phyloP scores from a whole-genome alignment of 2,329 filamentous ascomycete genomes.

The Fusarium acutatum region DNA sequence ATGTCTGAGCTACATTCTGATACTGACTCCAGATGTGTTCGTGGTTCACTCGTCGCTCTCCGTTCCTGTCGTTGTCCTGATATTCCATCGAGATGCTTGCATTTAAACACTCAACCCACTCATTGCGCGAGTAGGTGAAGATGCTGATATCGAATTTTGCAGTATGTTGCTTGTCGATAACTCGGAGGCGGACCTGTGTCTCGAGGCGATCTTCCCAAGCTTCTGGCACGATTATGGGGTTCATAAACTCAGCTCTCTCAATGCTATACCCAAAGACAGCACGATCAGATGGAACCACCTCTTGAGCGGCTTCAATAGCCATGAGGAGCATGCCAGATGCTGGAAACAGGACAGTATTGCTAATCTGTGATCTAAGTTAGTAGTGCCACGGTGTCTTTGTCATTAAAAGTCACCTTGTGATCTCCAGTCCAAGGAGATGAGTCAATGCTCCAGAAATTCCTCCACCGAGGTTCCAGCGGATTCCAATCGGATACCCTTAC shows the following conservation, averaged over 20 bases:
- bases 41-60: not conserved
- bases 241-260: not conserved
- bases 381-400: rapidly evolving
- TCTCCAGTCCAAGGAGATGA: slow-evolving; percentile 50
- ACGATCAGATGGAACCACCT: not conserved
- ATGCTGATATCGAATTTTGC: not conserved
- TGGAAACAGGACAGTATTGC: slow-evolving; percentile 2
- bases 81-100: not conserved
- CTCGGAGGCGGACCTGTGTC: not conserved
- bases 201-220: slow-evolving; percentile 3
- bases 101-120: not conserved
- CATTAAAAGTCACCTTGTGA: slow-evolving; percentile 38
- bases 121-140: not conserved
- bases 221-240: not conserved
- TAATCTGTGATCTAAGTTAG: not conserved
- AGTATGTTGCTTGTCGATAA: rapidly evolving
- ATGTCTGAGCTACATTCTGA: not conserved
- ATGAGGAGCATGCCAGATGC: slow-evolving; percentile 54
- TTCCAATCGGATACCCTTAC: slow-evolving; percentile 32
- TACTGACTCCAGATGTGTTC: not conserved
- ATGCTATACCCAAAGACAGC: not conserved
- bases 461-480: slow-evolving; percentile 39
- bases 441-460: slow-evolving; percentile 33
- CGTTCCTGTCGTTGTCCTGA: not conserved
- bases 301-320: slow-evolving; percentile 51